Evolutionary conservation across 202 grass and related monocot genomes (phyloP).

Genomic region (Saccharum hybrid): DNA sequence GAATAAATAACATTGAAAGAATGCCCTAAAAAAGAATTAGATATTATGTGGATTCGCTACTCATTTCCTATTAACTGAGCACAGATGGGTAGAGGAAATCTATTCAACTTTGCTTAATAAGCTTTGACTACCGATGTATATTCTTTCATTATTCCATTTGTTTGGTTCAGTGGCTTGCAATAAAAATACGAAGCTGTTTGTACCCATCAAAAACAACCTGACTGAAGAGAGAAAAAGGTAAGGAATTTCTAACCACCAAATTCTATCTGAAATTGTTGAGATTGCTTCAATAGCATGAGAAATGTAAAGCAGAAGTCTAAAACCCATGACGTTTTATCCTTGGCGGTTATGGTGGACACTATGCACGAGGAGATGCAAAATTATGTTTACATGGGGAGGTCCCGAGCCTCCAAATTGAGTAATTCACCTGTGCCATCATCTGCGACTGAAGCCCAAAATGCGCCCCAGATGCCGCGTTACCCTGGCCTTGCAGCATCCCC

Average conservation of each 20-base stretch:
- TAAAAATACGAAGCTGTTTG: background rate
- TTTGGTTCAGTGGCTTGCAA: background rate
- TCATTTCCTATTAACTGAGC: slow-evolving; percentile 4
- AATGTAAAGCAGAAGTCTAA: slow-evolving; percentile 16
- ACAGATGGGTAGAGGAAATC: slow-evolving; percentile 2
- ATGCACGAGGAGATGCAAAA: background rate
- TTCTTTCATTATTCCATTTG: background rate
- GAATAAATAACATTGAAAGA: background rate
- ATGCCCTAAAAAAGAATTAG: background rate
- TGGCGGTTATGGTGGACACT: background rate
- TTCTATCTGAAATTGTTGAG: slow-evolving; percentile 12
- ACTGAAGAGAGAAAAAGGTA: slow-evolving; percentile 16
- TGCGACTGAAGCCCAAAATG: slow-evolving; percentile 81
- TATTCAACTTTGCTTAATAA: background rate
- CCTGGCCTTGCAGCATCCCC: slow-evolving; percentile 79
- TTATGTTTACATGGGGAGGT: background rate
- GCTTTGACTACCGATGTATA: background rate
- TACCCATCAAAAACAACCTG: slow-evolving; percentile 1
- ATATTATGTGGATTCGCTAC: background rate
- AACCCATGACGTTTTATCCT: background rate
- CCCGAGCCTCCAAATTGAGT: slow-evolving; percentile 34
- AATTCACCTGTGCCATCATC: slow-evolving; percentile 81
- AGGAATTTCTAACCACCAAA: slow-evolving; percentile 5
- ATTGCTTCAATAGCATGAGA: background rate
- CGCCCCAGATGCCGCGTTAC: slow-evolving; percentile 47